Base-by-base conservation (phyloP, 148 eudicot genomes). In the Rhododendron williamsianum region DNA sequence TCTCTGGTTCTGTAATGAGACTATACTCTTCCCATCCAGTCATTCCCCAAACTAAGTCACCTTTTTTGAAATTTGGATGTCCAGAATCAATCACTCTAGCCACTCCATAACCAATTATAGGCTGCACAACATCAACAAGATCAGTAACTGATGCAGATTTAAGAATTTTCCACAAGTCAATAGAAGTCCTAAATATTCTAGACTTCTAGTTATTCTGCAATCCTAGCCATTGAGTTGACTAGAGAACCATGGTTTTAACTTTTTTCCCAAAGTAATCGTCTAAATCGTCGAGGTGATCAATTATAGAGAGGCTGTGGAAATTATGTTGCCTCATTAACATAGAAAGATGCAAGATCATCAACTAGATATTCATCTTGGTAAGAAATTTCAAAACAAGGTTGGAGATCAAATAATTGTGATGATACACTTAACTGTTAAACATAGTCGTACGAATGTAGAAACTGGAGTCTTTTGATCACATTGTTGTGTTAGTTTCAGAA, bases 1-100 rank as follows among this genome's bases (percentile, higher is more conserved):
- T 41, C 43, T 41, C 43, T 41, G 0, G 43, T 41, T 5, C 43
- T 41, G 6, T 5, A 41, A 41, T 41, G 43, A 41, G 43, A 41
- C 43, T 41, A 41, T 41, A 41, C 43, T 41, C 43, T 41, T 41
- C 43, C 43, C 43, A 41, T 41, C 43, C 6, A 0, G 6, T 41
- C 43, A 5, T 41, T 4, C 43, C 43, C 43, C 43, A 41, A 4
- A 41, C 43, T 41, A 41, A 41, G 43, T 41, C 43, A 41, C 43
- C 92, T n/a, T 86, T 82, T 80, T 91, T 87, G 85, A 89, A 93
- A 11, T 89, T 82, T 56, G 93, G 91, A 86, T 93, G 82, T 7
- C 81, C 82, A 10, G 94, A 91, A 81, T 92, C 94, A 88, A 93
- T 33, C 27, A 93, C 93, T 86, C 73, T 92, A 33, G 93, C 84